Base-by-base conservation (phyloP, 2,329 filamentous ascomycete species). In the Coniochaeta hoffmannii region DNA sequence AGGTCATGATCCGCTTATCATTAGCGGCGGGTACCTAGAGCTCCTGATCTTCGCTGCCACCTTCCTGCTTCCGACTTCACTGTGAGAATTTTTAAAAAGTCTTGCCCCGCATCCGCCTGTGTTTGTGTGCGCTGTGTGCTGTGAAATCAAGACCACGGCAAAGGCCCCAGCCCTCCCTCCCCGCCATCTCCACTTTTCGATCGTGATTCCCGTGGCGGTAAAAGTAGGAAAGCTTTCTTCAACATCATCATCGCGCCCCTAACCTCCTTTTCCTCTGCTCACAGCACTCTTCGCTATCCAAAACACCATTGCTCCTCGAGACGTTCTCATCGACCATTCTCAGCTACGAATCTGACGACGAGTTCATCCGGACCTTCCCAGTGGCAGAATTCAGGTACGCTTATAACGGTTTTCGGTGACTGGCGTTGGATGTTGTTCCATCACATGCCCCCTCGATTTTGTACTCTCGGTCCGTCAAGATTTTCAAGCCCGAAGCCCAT, bases 211-310 rank as follows among this genome's bases (percentile, higher is more conserved):
- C 46, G 49, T 51, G 26, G 28, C 49, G 41, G 41, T 46, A 46
- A 46, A 44, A 46, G 41, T n/a, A 12, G 26, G 49, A 51, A 51
- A 51, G 49, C 49, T 51, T 31, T 51, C 31, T 51, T 51, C 49
- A 19, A 51, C 28, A 51, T 12, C 41, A 46, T 46, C 41, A 46
- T 51, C 26, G 26, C 8, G 19, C n/a, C 19, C 28, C 46, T 9
- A 10, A 11, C 11, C 26, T 34, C 49, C 28, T 51, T 31, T 51
- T 34, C 22, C 49, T 51, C 31, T 32, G n/a, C 19, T 17, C 44
- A 11, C 2, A 12, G 3, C 14, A 30, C 46, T 26, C 22, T 51
- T 34, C 31, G 41, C 15, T 34, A 15, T 32, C 28, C 44, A 50
- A 26, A 31, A 12, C 28, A 32, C 14, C 12, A 50, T 50, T 17